A percentile compares a stretch with the other conserved stretches of the same genome.
Conservation (phyloP, 768 basidiomycete species). For the Leccinellum albellum region DNA sequence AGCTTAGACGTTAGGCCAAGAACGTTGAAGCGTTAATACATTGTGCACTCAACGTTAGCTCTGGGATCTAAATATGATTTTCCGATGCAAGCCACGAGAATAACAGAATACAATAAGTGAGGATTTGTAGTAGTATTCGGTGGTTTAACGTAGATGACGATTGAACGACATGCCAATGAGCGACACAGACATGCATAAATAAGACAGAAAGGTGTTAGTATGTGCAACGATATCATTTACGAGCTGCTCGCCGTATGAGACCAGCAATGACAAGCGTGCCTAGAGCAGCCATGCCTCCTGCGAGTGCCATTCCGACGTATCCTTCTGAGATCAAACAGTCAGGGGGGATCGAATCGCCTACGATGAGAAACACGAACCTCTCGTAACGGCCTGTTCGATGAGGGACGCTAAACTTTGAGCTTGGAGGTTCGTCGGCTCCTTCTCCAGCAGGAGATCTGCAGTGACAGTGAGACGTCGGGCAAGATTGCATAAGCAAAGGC, state of each 20-base stretch:
- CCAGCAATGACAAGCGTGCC: constrained; percentile 71
- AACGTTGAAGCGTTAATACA: neutral
- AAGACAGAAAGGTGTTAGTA: constrained; percentile 13
- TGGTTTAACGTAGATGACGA: constrained; percentile 12
- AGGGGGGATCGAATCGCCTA: neutral
- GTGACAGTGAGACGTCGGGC: constrained; percentile 1
- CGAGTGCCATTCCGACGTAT: constrained; percentile 97
- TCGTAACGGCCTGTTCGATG: constrained; percentile 81
- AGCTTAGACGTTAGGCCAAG: neutral
- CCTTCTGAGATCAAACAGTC: constrained; percentile 57
- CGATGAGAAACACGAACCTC: constrained; percentile 49
- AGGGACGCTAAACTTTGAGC: constrained; percentile 81
- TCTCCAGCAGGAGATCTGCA: constrained; percentile 78
- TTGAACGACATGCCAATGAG: constrained; percentile 4
- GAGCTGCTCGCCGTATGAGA: constrained; percentile 79
- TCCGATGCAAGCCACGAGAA: constrained; percentile 2
- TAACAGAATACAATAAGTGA: constrained; percentile 28
- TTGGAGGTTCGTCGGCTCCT: constrained; percentile 92
- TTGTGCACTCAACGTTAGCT: neutral
- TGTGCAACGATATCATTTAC: constrained; percentile 32
- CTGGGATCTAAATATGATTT: constrained; percentile 13
- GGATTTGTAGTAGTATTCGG: constrained; percentile 6
- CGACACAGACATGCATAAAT: constrained; percentile 16
- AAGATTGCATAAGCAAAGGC: neutral
- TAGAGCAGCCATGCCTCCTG: constrained; percentile 84